Evolutionary conservation across 2,329 filamentous ascomycete genomes (phyloP).

Genomic region (Xylariaceae sp.): DNA sequence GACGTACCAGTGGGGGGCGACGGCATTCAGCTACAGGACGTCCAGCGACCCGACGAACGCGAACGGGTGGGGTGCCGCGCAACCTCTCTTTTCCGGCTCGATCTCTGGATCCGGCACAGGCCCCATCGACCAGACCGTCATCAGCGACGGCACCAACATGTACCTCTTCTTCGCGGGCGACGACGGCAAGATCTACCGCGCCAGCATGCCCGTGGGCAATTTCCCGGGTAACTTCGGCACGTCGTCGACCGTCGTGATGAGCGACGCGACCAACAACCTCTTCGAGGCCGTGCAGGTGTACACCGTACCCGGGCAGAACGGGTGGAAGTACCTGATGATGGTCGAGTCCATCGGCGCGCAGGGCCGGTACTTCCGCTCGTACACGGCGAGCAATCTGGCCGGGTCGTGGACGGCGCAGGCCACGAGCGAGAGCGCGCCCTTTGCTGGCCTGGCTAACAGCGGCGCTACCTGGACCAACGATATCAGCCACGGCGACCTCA

Average conservation of each 20-base stretch:
- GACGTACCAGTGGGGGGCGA: conserved; percentile 60
- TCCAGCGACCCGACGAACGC: conserved; percentile 53
- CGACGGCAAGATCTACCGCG: conserved; percentile 62
- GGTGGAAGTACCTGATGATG: conserved; percentile 58
- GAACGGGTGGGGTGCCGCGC: conserved; percentile 52
- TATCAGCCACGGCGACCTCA: conserved; percentile 61
- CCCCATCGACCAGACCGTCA: conserved; percentile 60
- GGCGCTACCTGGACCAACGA: conserved; percentile 63
- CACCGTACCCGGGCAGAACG: conserved; percentile 48
- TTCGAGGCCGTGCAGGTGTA: conserved; percentile 67
- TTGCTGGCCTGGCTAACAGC: conserved; percentile 63
- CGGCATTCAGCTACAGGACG: conserved; percentile 57
- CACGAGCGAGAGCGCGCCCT: conserved; percentile 52
- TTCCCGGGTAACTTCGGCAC: conserved; percentile 60
- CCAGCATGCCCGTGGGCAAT: conserved; percentile 57
- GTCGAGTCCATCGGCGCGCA: conserved; percentile 56
- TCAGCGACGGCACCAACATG: conserved; percentile 58
- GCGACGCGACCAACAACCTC: conserved; percentile 52
- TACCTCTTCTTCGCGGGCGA: conserved; percentile 66
- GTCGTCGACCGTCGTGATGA: conserved; percentile 46
- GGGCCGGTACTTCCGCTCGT: conserved; percentile 64
- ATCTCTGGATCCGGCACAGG: conserved; percentile 50
- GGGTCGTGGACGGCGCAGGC: conserved; percentile 59
- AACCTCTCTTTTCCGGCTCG: conserved; percentile 54
- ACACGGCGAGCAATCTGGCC: conserved; percentile 53